Percentiles rank a stretch among this genome's conserved stretches.
Evolutionary conservation across 139 green algal species (phyloP).

Genomic region (Gonium pectorale): DNA sequence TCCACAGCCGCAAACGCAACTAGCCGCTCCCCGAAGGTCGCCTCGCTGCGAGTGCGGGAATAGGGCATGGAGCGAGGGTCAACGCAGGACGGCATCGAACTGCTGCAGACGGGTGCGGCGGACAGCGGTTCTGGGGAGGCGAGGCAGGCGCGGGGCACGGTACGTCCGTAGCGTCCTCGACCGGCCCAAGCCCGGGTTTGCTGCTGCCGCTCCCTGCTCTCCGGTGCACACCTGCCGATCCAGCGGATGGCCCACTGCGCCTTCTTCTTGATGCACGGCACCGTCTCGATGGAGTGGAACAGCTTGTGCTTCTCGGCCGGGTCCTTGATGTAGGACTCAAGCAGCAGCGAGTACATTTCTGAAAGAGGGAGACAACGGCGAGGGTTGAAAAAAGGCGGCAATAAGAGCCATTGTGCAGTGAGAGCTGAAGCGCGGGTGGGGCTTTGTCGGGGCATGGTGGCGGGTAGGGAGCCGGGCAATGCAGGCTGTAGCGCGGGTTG

Average conservation of each 20-base stretch:
- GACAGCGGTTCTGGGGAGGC: too few species aligned
- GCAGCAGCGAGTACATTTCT: constrained; percentile 98
- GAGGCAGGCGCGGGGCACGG: too few species aligned
- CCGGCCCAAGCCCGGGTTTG: too few species aligned
- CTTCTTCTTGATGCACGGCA: constrained; percentile 92
- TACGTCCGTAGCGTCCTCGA: too few species aligned
- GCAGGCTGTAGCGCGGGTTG: too few species aligned
- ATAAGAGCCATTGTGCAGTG: too few species aligned
- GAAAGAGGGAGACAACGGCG: constrained; percentile 49
- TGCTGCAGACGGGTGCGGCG: too few species aligned
- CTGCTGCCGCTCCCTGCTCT: too few species aligned
- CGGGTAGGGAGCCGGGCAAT: too few species aligned
- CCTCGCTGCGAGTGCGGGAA: constrained; percentile 8
- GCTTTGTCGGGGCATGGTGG: too few species aligned
- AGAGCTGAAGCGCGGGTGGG: too few species aligned
- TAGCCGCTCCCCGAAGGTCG: constrained; percentile 56
- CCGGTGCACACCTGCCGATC: constrained; percentile 79
- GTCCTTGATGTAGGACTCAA: constrained; percentile 98
- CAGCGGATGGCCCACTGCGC: constrained; percentile 97
- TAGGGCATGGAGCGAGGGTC: background rate
- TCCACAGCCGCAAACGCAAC: constrained; percentile 97
- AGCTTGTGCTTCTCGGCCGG: constrained; percentile 70
- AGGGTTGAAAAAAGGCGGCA: background rate
- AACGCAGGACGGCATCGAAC: too few species aligned
- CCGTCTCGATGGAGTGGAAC: constrained; percentile 92